These are phyloP conservation scores for Pulveroboletus sp. DNA, from an alignment of 768 basidiomycete genomes.

Conservation along the genomic window DNA sequence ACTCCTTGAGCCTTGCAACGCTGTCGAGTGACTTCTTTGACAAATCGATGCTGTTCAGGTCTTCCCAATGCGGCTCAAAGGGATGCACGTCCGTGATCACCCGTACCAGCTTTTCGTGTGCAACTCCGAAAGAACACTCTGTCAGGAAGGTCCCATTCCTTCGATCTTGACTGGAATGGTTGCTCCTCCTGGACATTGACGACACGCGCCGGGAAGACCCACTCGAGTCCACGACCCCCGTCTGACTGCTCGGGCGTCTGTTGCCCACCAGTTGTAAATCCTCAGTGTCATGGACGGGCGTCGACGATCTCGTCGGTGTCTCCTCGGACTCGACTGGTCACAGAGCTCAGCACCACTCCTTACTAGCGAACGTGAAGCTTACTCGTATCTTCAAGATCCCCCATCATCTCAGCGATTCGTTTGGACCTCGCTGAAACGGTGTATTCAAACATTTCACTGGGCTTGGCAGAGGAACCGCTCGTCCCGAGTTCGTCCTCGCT, in stretches of 20 bases:
- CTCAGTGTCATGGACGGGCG: conserved; percentile 41
- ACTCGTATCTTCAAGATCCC: conserved; percentile 68
- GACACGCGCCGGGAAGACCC: conserved; percentile 37
- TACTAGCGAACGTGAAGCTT: conserved; percentile 31
- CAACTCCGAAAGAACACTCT: conserved; percentile 92
- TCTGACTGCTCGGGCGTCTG: conserved; percentile 36
- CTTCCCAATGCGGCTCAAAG: conserved; percentile 93
- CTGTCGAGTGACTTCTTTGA: conserved; percentile 55
- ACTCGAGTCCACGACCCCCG: conserved; percentile 18
- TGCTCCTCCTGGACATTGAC: conserved; percentile 42
- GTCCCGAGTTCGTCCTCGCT: conserved; percentile 34
- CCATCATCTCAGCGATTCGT: conserved; percentile 77
- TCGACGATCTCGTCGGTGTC: conserved; percentile 53
- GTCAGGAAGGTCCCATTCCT: conserved; percentile 75
- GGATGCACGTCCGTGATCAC: conserved; percentile 94
- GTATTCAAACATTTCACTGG: conserved; percentile 25
- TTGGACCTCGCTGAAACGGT: conserved; percentile 67
- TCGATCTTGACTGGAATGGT: conserved; percentile 29
- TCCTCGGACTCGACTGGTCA: conserved; percentile 36
- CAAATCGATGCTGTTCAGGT: conserved; percentile 68
- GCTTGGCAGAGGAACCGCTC: conserved; percentile 16
- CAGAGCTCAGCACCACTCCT: conserved; percentile 1
- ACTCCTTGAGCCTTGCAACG: conserved; percentile 77
- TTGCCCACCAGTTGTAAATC: conserved; percentile 44
- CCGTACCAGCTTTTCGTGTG: conserved; percentile 87